Evolutionary conservation across 106 monocot genomes (phyloP).

Genomic region (Dioscorea alata): DNA sequence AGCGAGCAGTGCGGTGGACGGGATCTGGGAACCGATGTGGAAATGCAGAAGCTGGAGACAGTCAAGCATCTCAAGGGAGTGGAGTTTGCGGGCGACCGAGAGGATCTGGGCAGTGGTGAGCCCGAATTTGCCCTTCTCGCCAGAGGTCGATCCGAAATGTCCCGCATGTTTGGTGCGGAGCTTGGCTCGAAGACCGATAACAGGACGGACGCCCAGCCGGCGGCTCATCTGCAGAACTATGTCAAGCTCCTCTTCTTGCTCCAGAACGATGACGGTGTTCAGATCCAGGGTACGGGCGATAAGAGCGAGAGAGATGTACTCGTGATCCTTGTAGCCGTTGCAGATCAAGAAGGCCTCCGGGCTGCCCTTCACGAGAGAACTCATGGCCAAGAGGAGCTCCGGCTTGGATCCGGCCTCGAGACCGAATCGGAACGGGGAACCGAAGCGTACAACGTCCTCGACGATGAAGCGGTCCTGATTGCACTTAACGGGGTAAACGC

Average conservation of each 20-base stretch:
- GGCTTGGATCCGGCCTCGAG: constrained; percentile 98
- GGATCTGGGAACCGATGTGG: constrained; percentile 83
- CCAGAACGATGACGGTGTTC: constrained; percentile 77
- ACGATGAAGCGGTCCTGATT: constrained; percentile 88
- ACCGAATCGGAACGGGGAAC: constrained; percentile 66
- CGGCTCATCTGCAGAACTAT: constrained; percentile 40
- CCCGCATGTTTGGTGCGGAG: constrained; percentile 74
- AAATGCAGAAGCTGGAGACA: constrained; percentile 83
- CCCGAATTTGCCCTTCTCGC: constrained; percentile 82
- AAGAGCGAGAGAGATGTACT: constrained; percentile 84
- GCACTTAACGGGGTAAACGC: constrained; percentile 96
- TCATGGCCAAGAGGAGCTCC: constrained; percentile 94
- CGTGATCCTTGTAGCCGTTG: constrained; percentile 98
- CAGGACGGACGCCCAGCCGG: constrained; percentile 49
- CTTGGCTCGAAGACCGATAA: constrained; percentile 71
- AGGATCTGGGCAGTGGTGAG: constrained; percentile 60
- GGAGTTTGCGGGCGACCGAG: constrained; percentile 46
- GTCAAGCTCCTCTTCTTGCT: constrained; percentile 76
- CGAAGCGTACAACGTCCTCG: constrained; percentile 82
- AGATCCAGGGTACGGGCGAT: constrained; percentile 54
- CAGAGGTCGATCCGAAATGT: constrained; percentile 77
- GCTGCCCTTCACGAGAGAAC: constrained; percentile 59
- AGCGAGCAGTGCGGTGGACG: constrained; percentile 44
- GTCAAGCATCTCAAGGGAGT: constrained; percentile 52
- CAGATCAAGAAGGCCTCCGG: constrained; percentile 82